Evolutionary conservation across 2,329 filamentous ascomycete genomes (phyloP), one percentile per base, ranked within the genome.

Genomic region (Laburnicola sp.): DNA sequence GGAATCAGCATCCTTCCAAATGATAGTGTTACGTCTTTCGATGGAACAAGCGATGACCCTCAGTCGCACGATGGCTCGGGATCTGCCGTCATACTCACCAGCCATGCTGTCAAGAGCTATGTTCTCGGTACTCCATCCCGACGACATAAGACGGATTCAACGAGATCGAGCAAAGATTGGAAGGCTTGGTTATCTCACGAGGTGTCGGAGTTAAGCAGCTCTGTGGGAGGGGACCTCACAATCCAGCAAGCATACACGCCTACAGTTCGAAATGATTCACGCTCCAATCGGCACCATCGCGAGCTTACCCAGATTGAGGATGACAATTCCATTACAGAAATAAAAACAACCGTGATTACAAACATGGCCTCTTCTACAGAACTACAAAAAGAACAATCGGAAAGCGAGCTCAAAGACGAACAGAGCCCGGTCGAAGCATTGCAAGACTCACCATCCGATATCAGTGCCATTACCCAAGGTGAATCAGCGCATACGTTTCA

Each of bases 111-210:
- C 9, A 72, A 73, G 39, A 75, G 74, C 45, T 77, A 77, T 50
- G 65, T 73, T 10, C 59, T 72, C 26, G 71, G 70, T 3, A 68
- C 67, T 4, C 63, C 67, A 2, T 64, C 65, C 28, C 64, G 62
- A 7, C 51, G 59, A 10, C 59, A 58, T 4, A 36, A n/a, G 9
- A 53, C 46, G 9, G 55, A 56, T 25, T 68, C 57, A 9, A 56
- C 56, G 22, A 67, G 58, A 44, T 72, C 61, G 11, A 78, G 76
- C 57, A 63, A 65, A 27, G 76, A 79, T 32, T 79, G 77, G 77
- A 75, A 74, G 30, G 69, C 68, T 8, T 79, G 77, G 77, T 59
- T 79, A 2, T 75, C 73, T 2, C 71, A 74, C 44, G 76, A 79
- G 53, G 69, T 78, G 23, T 70, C 68, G 1, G 70, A 71, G 9